A percentile compares a stretch with the other conserved stretches of the same genome.
phyloP scores from a whole-genome alignment of 371 early-diverging fungal genomes.

The Mucor sp. region DNA sequence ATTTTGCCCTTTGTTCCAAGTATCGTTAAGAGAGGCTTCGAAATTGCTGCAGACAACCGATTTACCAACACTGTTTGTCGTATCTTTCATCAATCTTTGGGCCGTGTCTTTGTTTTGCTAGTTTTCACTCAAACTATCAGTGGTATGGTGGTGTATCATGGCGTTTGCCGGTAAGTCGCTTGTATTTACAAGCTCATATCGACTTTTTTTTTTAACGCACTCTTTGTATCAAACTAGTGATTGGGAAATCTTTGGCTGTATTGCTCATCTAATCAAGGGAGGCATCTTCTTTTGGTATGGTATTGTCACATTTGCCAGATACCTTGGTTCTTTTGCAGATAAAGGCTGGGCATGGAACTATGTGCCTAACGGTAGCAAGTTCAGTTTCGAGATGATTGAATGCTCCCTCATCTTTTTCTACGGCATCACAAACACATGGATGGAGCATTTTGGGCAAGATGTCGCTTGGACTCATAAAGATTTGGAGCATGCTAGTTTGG shows the following conservation, averaged over 20 bases:
- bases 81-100: slow-evolving; percentile 36
- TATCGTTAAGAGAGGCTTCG: slow-evolving; percentile 34
- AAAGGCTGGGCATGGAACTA: slow-evolving; percentile 56
- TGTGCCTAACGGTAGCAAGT: slow-evolving; percentile 32
- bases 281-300: slow-evolving; percentile 55
- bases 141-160: slow-evolving; percentile 51
- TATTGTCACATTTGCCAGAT: slow-evolving; percentile 44
- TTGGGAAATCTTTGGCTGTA: slow-evolving; percentile 50
- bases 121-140: slow-evolving; percentile 50
- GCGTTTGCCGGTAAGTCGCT: slow-evolving; percentile 39
- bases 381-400: slow-evolving; percentile 54
- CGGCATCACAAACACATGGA: slow-evolving; percentile 67
- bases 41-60: slow-evolving; percentile 36
- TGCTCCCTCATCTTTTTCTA: slow-evolving; percentile 52
- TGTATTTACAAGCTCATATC: not conserved
- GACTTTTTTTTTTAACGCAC: not conserved
- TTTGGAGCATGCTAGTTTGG: slow-evolving; percentile 64
- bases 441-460: slow-evolving; percentile 63
- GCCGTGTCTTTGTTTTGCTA: slow-evolving; percentile 41
- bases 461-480: slow-evolving; percentile 64
- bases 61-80: slow-evolving; percentile 45
- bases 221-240: not conserved
- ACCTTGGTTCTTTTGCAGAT: slow-evolving; percentile 50
- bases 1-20: slow-evolving; percentile 36
- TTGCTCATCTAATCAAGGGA: slow-evolving; percentile 54